Evolutionary conservation across 495 filamentous ascomycete species (phyloP).

Genomic region (Penicillium flavigenum): DNA sequence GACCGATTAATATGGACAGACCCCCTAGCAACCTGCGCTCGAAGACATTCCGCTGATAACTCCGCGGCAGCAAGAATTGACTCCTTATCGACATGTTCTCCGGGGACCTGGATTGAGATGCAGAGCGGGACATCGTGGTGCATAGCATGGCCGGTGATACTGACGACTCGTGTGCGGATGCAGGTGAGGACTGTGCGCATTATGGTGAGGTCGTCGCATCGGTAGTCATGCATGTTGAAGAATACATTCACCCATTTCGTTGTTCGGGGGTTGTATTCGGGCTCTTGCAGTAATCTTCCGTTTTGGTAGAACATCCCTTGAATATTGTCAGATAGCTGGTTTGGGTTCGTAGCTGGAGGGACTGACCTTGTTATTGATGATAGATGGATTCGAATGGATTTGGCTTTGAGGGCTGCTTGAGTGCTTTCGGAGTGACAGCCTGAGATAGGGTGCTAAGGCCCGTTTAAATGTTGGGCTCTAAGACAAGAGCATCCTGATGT

Average conservation of each 20-base stretch:
- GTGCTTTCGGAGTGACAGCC: neutral
- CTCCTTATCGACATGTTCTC: conserved; percentile 1
- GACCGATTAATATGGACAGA: conserved; percentile 1
- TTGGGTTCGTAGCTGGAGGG: neutral
- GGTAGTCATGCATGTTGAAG: neutral
- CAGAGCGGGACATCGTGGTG: conserved; percentile 3
- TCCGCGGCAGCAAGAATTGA: conserved; percentile 11
- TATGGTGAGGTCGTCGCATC: conserved; percentile 2
- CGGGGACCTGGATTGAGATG: conserved; percentile 4
- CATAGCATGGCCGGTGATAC: conserved; percentile 5
- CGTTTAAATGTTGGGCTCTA: neutral
- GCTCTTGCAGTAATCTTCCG: conserved; percentile 1
- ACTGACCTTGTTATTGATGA: neutral
- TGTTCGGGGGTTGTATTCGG: neutral
- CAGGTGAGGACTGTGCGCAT: conserved; percentile 9
- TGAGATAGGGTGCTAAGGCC: neutral
- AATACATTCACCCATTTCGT: conserved; percentile 8
- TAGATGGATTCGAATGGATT: neutral
- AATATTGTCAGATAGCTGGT: neutral
- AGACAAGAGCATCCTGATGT: neutral
- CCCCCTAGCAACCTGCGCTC: neutral
- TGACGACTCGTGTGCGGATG: conserved; percentile 10
- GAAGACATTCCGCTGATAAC: conserved; percentile 1
- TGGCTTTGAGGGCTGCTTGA: neutral
- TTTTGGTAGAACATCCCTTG: conserved; percentile 9